Evolutionary conservation across 768 basidiomycete species (phyloP).

Genomic region (Kwoniella mangroviensis): DNA sequence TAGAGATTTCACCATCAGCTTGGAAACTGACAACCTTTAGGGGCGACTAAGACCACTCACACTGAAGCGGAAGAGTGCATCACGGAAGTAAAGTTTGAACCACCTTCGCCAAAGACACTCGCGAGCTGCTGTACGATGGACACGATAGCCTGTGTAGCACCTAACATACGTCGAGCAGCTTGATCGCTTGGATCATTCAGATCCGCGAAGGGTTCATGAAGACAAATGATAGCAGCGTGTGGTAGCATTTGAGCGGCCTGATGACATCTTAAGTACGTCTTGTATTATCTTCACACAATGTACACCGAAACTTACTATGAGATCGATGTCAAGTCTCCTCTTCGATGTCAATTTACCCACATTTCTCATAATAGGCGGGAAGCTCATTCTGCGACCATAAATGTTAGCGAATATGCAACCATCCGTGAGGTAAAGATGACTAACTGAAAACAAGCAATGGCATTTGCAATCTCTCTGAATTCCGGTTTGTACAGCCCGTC

Average conservation of each 20-base stretch:
- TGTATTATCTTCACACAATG: not conserved
- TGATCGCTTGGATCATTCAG: constrained; percentile 39
- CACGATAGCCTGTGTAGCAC: constrained; percentile 43
- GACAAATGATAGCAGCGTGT: constrained; percentile 43
- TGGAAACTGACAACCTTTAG: not conserved
- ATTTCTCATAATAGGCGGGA: constrained; percentile 42
- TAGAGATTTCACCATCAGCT: constrained; percentile 17
- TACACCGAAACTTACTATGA: constrained; percentile 38
- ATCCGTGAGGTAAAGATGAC: constrained; percentile 10
- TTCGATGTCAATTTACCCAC: constrained; percentile 30
- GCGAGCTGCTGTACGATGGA: constrained; percentile 45
- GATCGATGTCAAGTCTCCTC: constrained; percentile 41
- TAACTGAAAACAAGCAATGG: constrained; percentile 51
- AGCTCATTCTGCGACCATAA: constrained; percentile 45
- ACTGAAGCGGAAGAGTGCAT: constrained; percentile 51
- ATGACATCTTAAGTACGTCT: not conserved
- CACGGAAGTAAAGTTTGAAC: constrained; percentile 28
- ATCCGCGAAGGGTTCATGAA: constrained; percentile 52
- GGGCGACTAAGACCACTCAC: constrained; percentile 24
- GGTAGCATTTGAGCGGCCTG: constrained; percentile 53
- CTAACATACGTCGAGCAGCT: constrained; percentile 34
- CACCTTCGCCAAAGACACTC: constrained; percentile 17
- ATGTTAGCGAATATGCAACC: not conserved
- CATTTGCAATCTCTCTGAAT: constrained; percentile 50
- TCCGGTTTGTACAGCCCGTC: constrained; percentile 49